Conservation (phyloP, 2,329 filamentous ascomycete species). For the Penicillium sp. region DNA sequence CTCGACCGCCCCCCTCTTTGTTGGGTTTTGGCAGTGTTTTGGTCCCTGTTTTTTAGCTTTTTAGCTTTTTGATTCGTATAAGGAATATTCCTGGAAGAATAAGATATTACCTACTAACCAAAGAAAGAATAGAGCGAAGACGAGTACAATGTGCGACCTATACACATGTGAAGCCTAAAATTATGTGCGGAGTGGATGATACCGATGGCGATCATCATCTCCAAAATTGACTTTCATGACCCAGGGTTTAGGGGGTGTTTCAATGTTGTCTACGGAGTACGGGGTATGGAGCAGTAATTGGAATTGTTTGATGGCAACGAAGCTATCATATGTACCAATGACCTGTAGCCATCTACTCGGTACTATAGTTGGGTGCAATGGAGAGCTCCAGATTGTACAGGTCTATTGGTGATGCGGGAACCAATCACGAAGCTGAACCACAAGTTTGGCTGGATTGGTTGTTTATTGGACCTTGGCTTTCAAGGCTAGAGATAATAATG, state of each 20-base stretch:
- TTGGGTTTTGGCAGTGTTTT: not conserved
- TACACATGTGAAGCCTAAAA: not conserved
- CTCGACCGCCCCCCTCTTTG: constrained; percentile 4
- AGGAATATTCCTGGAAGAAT: not conserved
- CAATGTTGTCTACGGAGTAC: no score
- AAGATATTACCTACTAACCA: not conserved
- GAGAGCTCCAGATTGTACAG: not conserved
- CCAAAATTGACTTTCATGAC: constrained; percentile 4
- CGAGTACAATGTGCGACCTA: not conserved
- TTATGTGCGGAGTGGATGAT: constrained; percentile 20
- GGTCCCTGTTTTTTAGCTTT: not conserved
- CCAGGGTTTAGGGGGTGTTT: constrained; percentile 6
- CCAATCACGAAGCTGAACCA: not conserved
- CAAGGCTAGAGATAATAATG: no score
- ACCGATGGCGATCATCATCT: constrained; percentile 23
- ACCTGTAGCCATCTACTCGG: not conserved
- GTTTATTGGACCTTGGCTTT: not conserved
- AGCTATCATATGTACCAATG: not conserved
- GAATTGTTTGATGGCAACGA: not conserved
- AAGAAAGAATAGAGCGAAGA: not conserved
- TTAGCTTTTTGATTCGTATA: not conserved
- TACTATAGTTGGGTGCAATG: not conserved
- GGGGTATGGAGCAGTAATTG: not conserved
- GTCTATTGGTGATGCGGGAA: not conserved
- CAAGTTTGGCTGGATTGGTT: not conserved